Evolutionary conservation across 805 yeast species (phyloP).

Genomic region (Candida maltosa): DNA sequence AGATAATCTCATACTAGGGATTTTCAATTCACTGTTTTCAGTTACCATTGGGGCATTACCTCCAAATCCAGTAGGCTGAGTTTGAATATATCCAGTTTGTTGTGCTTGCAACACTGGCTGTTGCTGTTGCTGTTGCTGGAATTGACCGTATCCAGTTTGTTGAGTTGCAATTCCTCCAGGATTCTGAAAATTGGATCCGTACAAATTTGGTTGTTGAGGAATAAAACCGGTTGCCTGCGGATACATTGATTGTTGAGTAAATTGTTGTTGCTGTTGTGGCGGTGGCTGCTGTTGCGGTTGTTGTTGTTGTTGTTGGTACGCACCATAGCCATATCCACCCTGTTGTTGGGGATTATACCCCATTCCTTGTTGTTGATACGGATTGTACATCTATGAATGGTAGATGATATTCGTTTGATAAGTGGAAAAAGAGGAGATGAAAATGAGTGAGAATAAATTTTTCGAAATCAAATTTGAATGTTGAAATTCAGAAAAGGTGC

Average conservation of each 20-base stretch:
- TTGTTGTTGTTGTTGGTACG: conserved; percentile 25
- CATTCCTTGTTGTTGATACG: conserved; percentile 30
- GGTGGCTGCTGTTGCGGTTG: conserved; percentile 13
- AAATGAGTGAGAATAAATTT: background rate
- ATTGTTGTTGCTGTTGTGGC: conserved; percentile 15
- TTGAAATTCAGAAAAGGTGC: no score
- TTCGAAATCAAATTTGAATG: no score
- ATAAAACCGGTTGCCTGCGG: conserved; percentile 21
- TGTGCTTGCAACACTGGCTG: conserved; percentile 18
- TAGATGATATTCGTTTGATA: no score
- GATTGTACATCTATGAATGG: conserved; percentile 47
- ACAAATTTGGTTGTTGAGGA: conserved; percentile 17
- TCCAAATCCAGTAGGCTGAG: conserved; percentile 47
- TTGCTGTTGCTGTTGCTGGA: conserved; percentile 6
- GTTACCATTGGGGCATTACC: conserved; percentile 26
- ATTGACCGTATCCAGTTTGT: conserved; percentile 2
- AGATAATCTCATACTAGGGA: conserved; percentile 75
- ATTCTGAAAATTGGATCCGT: conserved; percentile 5
- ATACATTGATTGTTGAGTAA: conserved; percentile 32
- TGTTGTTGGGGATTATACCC: conserved; percentile 11
- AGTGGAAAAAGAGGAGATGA: background rate
- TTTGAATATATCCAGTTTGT: conserved; percentile 34
- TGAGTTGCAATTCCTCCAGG: conserved; percentile 9
- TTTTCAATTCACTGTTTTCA: conserved; percentile 57
- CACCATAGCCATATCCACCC: conserved; percentile 16